phyloP scores from a whole-genome alignment of 2,329 filamentous ascomycete species.

The Zymoseptoria crescenta region DNA sequence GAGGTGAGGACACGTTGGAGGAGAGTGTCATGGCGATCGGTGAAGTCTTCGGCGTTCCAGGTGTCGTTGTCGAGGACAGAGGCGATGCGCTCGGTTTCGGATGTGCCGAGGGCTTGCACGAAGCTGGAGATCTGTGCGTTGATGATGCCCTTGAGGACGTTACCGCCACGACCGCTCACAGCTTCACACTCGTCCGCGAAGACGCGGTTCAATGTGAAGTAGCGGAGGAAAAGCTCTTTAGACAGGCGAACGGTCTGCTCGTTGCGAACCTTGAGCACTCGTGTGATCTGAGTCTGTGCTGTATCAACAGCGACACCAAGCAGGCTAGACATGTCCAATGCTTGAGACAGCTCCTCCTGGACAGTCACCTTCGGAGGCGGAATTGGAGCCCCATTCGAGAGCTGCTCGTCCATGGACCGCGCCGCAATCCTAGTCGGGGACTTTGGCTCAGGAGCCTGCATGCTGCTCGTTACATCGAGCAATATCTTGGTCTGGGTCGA shows the following conservation, averaged over 20 bases:
- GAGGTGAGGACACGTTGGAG: constrained; percentile 59
- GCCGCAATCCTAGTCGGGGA: constrained; percentile 13
- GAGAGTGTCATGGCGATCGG: constrained; percentile 51
- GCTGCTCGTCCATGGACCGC: constrained; percentile 29
- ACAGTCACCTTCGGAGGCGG: constrained; percentile 19
- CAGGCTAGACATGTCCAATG: constrained; percentile 68
- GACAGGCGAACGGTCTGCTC: constrained; percentile 64
- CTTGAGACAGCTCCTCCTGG: constrained; percentile 69
- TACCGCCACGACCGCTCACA: constrained; percentile 70
- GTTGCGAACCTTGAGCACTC: constrained; percentile 66
- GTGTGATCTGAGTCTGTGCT: constrained; percentile 64
- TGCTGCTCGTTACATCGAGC: constrained; percentile 82
- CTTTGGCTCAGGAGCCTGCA: constrained; percentile 39
- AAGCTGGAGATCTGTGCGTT: constrained; percentile 78
- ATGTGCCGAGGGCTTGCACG: constrained; percentile 61
- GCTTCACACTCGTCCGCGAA: constrained; percentile 84
- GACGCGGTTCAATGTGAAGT: constrained; percentile 72
- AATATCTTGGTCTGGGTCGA: constrained; percentile 89
- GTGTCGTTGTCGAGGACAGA: constrained; percentile 72
- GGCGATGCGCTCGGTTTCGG: constrained; percentile 65
- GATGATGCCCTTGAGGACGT: constrained; percentile 67
- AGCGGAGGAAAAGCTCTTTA: constrained; percentile 64
- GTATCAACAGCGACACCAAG: constrained; percentile 74
- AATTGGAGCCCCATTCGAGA: constrained; percentile 30
- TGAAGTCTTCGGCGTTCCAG: constrained; percentile 72